Conservation (phyloP, 345 rosid species). For the Eutrema japonicum region DNA sequence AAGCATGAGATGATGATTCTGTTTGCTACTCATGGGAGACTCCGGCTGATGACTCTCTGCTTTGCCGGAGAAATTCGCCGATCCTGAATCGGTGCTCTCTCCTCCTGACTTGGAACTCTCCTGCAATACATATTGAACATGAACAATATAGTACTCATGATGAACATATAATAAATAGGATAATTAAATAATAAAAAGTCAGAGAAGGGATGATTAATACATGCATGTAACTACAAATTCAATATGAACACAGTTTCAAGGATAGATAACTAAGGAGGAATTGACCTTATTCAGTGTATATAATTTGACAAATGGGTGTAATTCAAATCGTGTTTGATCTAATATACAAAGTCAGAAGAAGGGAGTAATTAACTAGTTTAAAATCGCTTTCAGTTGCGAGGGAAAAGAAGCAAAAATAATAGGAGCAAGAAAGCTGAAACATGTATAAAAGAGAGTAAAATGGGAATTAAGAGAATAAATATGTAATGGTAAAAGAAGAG, state of each 20-base stretch:
- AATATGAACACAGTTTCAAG: conserved; percentile 1
- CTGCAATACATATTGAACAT: conserved; percentile 49
- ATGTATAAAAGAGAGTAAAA: conserved; percentile 28
- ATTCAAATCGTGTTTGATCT: conserved; percentile 3
- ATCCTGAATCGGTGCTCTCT: conserved; percentile 88
- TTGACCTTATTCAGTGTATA: conserved; percentile 37
- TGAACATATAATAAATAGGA: neutral
- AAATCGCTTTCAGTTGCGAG: conserved; percentile 38
- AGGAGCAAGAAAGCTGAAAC: conserved; percentile 34
- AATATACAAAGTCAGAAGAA: conserved; percentile 39
- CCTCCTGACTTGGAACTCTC: conserved; percentile 87
- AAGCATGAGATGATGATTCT: conserved; percentile 50
- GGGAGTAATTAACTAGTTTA: conserved; percentile 29
- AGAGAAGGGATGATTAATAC: conserved; percentile 12
- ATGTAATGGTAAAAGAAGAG: neutral
- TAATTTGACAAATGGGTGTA: conserved; percentile 37
- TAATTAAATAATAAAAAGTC: conserved; percentile 18
- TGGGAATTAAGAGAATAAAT: neutral
- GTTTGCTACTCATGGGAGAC: conserved; percentile 73
- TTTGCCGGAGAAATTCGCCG: conserved; percentile 76
- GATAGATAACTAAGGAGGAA: neutral
- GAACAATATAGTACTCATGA: conserved; percentile 16
- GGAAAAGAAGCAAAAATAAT: conserved; percentile 20
- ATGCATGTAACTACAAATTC: conserved; percentile 12
- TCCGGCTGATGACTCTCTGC: conserved; percentile 75